Conservation (phyloP, 169 alveolate species). For the Plasmodium gaboni region DNA sequence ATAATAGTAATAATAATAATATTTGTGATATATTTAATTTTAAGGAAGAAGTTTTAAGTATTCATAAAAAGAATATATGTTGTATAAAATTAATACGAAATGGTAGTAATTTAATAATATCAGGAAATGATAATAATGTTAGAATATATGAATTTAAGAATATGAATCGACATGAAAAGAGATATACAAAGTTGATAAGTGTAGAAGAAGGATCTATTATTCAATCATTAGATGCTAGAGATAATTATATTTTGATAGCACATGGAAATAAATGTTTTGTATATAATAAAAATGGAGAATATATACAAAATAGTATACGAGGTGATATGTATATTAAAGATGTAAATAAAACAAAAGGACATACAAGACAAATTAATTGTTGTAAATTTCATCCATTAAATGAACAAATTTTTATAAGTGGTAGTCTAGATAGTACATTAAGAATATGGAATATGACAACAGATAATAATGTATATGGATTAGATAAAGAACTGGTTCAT, state of each 20-base stretch:
- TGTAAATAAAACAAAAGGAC: conserved; percentile 83
- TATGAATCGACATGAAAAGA: conserved; percentile 47
- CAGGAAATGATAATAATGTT: conserved; percentile 53
- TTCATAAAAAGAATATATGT: conserved; percentile 52
- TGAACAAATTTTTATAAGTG: conserved; percentile 77
- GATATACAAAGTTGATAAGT: conserved; percentile 26
- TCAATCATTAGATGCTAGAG: conserved; percentile 29
- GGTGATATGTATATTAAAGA: conserved; percentile 86
- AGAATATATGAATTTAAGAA: conserved; percentile 51
- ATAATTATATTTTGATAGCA: conserved; percentile 23
- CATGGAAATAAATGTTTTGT: conserved; percentile 58
- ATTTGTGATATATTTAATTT: background rate
- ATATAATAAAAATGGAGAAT: conserved; percentile 67
- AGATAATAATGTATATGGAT: conserved; percentile 31
- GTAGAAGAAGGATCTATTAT: conserved; percentile 53
- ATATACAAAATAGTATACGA: conserved; percentile 78
- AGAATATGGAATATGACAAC: conserved; percentile 79
- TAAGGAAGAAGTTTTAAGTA: conserved; percentile 40
- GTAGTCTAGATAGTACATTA: conserved; percentile 84
- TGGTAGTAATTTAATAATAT: conserved; percentile 33
- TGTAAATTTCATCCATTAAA: conserved; percentile 76
- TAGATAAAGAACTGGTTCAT: conserved; percentile 45
- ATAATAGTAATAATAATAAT: background rate
- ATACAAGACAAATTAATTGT: conserved; percentile 82
- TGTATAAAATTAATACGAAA: conserved; percentile 12